Conservation (phyloP, 2,329 filamentous ascomycete genomes). For the Talaromyces sp. region DNA sequence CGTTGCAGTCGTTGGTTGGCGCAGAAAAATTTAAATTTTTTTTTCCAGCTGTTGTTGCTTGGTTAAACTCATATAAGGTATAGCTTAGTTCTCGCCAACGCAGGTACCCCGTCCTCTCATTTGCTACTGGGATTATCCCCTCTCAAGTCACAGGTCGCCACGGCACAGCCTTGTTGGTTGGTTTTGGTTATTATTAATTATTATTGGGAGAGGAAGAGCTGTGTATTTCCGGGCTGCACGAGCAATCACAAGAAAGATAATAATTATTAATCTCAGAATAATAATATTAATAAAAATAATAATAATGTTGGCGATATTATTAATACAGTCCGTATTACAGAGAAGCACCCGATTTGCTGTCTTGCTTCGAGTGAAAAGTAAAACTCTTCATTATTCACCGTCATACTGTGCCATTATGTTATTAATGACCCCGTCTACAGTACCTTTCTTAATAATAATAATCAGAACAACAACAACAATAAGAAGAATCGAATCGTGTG, state of each 20-base stretch:
- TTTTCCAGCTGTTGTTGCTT: no score
- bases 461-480: background rate
- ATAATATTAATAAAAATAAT: no score
- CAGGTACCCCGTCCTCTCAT: background rate
- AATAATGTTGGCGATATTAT: no score
- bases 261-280: no score
- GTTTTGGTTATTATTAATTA: background rate
- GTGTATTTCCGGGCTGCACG: background rate
- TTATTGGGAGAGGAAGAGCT: background rate
- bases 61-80: background rate
- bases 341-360: background rate
- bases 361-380: background rate
- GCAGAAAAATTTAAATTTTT: background rate
- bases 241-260: background rate
- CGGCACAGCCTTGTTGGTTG: background rate
- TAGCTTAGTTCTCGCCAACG: background rate
- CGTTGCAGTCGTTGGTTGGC: no score
- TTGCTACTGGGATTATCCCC: background rate
- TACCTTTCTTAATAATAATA: background rate
- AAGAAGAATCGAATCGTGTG: background rate
- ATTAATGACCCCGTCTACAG: background rate
- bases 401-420: background rate
- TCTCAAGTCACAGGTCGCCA: background rate
- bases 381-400: background rate
- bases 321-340: no score